Conservation (phyloP, 2,329 filamentous ascomycete genomes). For the Penicillium sp. region DNA sequence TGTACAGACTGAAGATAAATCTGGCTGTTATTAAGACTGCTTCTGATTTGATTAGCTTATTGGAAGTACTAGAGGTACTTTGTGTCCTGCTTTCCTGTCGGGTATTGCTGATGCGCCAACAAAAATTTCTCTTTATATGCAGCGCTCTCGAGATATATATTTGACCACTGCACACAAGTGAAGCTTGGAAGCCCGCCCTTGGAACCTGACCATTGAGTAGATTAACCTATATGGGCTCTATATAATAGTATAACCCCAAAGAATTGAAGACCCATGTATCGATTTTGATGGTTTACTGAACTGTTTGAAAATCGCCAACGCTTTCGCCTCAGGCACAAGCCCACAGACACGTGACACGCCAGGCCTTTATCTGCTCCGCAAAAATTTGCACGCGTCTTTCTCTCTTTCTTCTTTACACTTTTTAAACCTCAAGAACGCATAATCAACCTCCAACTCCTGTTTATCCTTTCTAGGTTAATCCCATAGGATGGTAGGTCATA, state of each 20-base stretch:
- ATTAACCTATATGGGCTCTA: no score
- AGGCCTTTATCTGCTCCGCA: background rate
- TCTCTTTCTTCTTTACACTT: slow-evolving; percentile 45
- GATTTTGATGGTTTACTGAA: background rate
- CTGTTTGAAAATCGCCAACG: background rate
- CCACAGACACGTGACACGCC: slow-evolving; percentile 15
- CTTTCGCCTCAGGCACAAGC: slow-evolving; percentile 10
- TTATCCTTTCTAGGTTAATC: slow-evolving; percentile 17
- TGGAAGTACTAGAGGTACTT: no score
- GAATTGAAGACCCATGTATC: background rate
- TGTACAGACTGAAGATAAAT: no score
- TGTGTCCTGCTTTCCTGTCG: no score
- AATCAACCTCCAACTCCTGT: slow-evolving; percentile 54
- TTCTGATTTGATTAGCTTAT: no score
- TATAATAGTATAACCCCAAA: no score
- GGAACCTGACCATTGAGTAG: no score
- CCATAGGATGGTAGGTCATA: slow-evolving; percentile 55
- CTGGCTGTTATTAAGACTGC: no score
- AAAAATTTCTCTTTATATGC: no score
- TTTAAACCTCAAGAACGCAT: slow-evolving; percentile 50
- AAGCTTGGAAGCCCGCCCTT: no score
- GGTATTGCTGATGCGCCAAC: background rate
- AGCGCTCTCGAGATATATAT: no score
- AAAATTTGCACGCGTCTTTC: slow-evolving; percentile 17
- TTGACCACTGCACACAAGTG: no score